Evolutionary conservation across 331 rosid species (phyloP), one percentile per base, ranked within the genome.

Genomic region (Ulmus americana): DNA sequence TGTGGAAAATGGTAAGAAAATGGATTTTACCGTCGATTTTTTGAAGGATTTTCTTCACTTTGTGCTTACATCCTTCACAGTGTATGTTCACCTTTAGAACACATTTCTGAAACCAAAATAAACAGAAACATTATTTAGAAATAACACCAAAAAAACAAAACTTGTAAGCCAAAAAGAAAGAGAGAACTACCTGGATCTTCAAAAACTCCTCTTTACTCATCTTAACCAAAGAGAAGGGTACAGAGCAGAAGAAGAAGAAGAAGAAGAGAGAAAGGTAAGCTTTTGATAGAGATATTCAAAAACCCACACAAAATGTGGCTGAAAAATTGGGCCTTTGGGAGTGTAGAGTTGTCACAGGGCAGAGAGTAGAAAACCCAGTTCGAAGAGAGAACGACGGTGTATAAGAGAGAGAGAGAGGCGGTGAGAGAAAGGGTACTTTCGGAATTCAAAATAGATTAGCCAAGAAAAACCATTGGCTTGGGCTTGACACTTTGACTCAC

Each of bases 71-170:
- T 6, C 99, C 99, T 51, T 90, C 97, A 62, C 99, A 94, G 85
- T 94, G 99, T 12, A 94, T 90, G 79, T 90, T 94, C 83, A 94
- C 99, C 79, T 87, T 87, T 47, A 94, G 97, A 76, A 82, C 95
- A 81, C 90, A 87, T 90, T 85, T 94, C 99, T 90, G 90, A 82
- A 71, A 71, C 77, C 76, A 76, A 78, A 28, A 72, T 55, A 28
- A 28, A 48, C 70, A 65, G 45, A 70, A 72, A 76, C 59, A 60
- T 1, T 64, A 71, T 70, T 55, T 60, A 78, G 69, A 59, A 63
- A 41, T 59, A n/a, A 68, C 42, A 66, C 45, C 70, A 53, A 46
- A n/a, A 28, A 22, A 55, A 41, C 22, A 5, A 0, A 11, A 5
- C 48, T 48, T n/a, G 22, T 28, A 44, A 63, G 50, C 14, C 28